Base-by-base conservation (phyloP, 805 yeast species). In the Metschnikowia orientalis region DNA sequence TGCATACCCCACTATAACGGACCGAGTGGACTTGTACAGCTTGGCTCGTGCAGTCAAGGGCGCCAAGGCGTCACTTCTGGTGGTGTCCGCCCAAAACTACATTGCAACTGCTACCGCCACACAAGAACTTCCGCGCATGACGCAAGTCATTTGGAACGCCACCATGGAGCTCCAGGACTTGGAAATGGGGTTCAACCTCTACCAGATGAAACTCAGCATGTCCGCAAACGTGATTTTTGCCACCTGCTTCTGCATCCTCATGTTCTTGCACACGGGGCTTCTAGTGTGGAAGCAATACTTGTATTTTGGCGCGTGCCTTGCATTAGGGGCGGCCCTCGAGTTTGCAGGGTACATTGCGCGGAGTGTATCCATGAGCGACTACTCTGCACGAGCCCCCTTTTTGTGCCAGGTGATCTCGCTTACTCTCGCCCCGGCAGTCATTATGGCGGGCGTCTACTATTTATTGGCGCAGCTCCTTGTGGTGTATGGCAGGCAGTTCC, bases 371-470 rank as follows among this genome's bases (percentile, higher is more conserved):
- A 65, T 69, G 12, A 42, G 51, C 26, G 30, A 38, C 21, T 36
- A 40, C 18, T 30, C 40, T 17, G 37, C 43, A 22, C 34, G 36
- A 21, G 54, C 67, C 31, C 60, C 67, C 18, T 87, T 68, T 49
- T 50, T 81, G 26, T 57, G 79, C 47, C 94, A 87, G 54, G 71
- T 81, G 42, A 71, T 79, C 35, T 67, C 79, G 47, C 59, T 86
- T 35, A 84, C 90, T 0, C 57, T 87, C 29, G 90, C 86, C 0
- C 95, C 95, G 0, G 86, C 85, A 13, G 81, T 87, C 54, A 63
- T 83, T 27, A 81, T 84, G 84, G 95, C 83, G 4, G 95, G 90
- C 1, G 66, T 87, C 3, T 88, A 87, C 58, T 81, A 71, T 44
- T 64, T 78, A 34, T 58, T 87, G 42, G 87, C 82, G 5, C 81